phyloP scores from a whole-genome alignment of 2,329 filamentous ascomycete species.

The Apiospora rasikravindrae region DNA sequence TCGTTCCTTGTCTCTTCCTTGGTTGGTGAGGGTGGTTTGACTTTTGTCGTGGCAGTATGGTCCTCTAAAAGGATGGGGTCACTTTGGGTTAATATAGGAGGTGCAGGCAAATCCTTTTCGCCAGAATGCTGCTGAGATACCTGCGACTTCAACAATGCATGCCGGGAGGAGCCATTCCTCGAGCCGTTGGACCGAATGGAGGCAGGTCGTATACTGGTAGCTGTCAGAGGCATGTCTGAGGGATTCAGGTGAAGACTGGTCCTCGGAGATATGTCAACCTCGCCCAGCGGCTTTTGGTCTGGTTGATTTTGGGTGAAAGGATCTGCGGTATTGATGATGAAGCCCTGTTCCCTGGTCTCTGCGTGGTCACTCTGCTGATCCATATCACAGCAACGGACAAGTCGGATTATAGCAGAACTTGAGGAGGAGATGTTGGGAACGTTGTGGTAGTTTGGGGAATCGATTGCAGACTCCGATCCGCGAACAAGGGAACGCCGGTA shows the following conservation, averaged over 20 bases:
- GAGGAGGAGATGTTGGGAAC: background rate
- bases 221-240: conserved; percentile 32
- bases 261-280: conserved; percentile 8
- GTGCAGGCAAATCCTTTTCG: conserved; percentile 33
- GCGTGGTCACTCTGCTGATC: background rate
- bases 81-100: conserved; percentile 32
- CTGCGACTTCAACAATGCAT: conserved; percentile 33
- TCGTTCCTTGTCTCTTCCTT: background rate
- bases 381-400: background rate
- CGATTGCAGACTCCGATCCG: conserved; percentile 7
- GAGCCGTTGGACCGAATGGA: conserved; percentile 32
- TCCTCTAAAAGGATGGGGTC: background rate
- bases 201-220: conserved; percentile 29
- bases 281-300: background rate
- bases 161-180: conserved; percentile 28
- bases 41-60: background rate
- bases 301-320: background rate
- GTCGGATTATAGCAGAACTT: background rate
- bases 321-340: background rate
- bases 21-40: background rate
- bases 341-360: background rate
- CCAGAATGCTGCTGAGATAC: conserved; percentile 19
- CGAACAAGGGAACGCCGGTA: conserved; percentile 6
- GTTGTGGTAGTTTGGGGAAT: background rate
- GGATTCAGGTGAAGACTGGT: conserved; percentile 26